Percentiles rank a stretch among this genome's conserved stretches.
These are phyloP conservation scores for Bruguiera hainesii DNA, from an alignment of 441 rosid genomes.

Conservation along the genomic window DNA sequence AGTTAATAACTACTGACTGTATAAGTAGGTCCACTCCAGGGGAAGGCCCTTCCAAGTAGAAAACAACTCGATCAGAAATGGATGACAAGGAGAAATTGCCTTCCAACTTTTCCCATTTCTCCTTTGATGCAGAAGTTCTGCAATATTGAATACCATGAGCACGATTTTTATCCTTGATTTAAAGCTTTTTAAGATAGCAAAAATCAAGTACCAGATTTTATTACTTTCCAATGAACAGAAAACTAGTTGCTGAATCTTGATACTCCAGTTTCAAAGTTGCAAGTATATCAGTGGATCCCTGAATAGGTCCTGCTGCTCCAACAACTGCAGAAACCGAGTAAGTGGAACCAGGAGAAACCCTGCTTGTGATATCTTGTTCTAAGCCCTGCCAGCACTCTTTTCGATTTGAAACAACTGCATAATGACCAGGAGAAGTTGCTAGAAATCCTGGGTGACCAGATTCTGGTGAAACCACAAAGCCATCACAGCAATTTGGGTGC, in stretches of 20 bases:
- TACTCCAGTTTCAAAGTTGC: slow-evolving; percentile 70
- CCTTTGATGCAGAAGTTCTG: slow-evolving; percentile 65
- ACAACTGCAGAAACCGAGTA: slow-evolving; percentile 65
- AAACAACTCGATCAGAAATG: slow-evolving; percentile 56
- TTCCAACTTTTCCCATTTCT: slow-evolving; percentile 65
- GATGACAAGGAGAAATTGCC: slow-evolving; percentile 69
- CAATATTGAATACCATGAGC: slow-evolving; percentile 13
- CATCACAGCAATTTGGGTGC: slow-evolving; percentile 72
- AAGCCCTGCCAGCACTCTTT: slow-evolving; percentile 88
- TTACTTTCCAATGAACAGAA: slow-evolving; percentile 81
- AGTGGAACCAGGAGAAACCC: slow-evolving; percentile 49
- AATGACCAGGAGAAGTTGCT: slow-evolving; percentile 32
- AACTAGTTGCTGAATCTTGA: slow-evolving; percentile 44
- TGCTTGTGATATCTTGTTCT: slow-evolving; percentile 79
- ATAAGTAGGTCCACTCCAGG: slow-evolving; percentile 79
- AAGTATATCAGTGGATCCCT: slow-evolving; percentile 52
- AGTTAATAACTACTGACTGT: slow-evolving; percentile 55
- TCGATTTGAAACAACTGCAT: slow-evolving; percentile 73
- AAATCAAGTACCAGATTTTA: slow-evolving; percentile 16
- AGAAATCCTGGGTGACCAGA: slow-evolving; percentile 31
- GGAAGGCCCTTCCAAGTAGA: slow-evolving; percentile 88
- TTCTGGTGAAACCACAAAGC: slow-evolving; percentile 54
- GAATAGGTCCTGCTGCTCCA: slow-evolving; percentile 60
- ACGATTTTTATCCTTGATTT: slow-evolving; percentile 8
- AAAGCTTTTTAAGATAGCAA: slow-evolving; percentile 10